These are phyloP conservation scores for Cyclotella distinguenda DNA, from an alignment of 108 stramenopile genomes.

Conservation along the genomic window DNA sequence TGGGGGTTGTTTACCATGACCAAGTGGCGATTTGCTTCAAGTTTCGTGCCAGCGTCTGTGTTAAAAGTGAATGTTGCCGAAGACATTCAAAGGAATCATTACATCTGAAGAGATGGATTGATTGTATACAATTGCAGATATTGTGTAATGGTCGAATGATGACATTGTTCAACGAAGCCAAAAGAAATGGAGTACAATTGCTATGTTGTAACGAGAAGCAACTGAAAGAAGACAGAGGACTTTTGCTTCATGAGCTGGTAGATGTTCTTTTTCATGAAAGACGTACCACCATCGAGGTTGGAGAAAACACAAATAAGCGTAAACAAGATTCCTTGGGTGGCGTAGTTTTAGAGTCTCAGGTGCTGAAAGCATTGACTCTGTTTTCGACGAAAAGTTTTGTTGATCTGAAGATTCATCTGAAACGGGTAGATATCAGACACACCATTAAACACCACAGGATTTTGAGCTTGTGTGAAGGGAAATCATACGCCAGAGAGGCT, in stretches of 20 bases:
- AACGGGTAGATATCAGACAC: slow-evolving; percentile 1
- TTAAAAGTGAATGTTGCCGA: not conserved
- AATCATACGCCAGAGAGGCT: not conserved
- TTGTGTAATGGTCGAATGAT: not conserved
- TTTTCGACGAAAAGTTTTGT: not conserved
- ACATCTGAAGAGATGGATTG: not conserved
- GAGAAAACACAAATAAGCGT: not conserved
- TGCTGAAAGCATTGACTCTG: not conserved
- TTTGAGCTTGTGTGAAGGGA: slow-evolving; percentile 7
- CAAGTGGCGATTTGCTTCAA: not conserved
- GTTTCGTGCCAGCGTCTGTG: not conserved
- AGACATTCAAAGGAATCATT: not conserved
- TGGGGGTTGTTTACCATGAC: not conserved
- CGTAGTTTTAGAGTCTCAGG: not conserved
- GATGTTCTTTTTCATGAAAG: not conserved
- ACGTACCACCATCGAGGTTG: not conserved
- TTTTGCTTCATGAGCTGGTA: not conserved
- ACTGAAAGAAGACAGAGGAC: not conserved
- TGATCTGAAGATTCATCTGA: not conserved
- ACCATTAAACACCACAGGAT: not conserved
- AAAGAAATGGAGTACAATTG: not conserved
- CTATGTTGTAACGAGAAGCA: not conserved
- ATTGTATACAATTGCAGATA: not conserved
- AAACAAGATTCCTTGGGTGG: not conserved
- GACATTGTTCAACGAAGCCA: not conserved